phyloP scores from a whole-genome alignment of 768 basidiomycete species.

The Auricularia cornea region DNA sequence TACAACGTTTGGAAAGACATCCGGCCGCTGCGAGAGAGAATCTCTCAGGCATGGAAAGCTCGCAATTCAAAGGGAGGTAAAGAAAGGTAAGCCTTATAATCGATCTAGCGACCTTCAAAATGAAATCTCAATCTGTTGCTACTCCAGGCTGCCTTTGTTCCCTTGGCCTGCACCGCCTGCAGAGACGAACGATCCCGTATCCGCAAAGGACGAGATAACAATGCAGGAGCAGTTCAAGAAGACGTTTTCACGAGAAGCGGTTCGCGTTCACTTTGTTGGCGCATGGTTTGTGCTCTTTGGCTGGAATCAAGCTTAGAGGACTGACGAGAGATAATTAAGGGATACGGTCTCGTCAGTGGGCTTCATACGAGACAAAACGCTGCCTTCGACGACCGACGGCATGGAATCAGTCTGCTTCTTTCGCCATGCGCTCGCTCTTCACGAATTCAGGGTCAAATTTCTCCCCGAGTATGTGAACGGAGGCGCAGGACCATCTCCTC shows the following conservation, averaged over 20 bases:
- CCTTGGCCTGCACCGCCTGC: too few relatives aligned
- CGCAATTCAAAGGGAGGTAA: too few relatives aligned
- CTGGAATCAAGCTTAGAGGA: too few relatives aligned
- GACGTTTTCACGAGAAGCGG: constrained; percentile 29
- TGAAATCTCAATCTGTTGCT: too few relatives aligned
- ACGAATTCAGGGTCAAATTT: background rate
- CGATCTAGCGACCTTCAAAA: too few relatives aligned
- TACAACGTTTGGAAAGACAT: too few relatives aligned
- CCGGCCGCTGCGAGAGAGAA: too few relatives aligned
- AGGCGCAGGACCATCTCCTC: background rate
- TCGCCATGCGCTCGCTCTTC: background rate
- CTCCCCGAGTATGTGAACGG: background rate
- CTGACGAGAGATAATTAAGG: background rate
- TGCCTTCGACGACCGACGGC: background rate
- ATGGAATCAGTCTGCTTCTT: background rate
- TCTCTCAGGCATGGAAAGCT: too few relatives aligned
- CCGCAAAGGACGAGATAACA: too few relatives aligned
- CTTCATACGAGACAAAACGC: background rate
- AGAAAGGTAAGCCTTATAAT: too few relatives aligned
- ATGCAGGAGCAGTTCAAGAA: constrained; percentile 20
- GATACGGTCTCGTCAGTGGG: background rate
- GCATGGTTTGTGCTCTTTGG: constrained; percentile 28
- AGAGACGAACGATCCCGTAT: too few relatives aligned
- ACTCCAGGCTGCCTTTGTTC: too few relatives aligned
- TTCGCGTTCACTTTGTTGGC: constrained; percentile 37